Evolutionary conservation across 495 filamentous ascomycete genomes (phyloP).

Genomic region (Ramalina intermedia): DNA sequence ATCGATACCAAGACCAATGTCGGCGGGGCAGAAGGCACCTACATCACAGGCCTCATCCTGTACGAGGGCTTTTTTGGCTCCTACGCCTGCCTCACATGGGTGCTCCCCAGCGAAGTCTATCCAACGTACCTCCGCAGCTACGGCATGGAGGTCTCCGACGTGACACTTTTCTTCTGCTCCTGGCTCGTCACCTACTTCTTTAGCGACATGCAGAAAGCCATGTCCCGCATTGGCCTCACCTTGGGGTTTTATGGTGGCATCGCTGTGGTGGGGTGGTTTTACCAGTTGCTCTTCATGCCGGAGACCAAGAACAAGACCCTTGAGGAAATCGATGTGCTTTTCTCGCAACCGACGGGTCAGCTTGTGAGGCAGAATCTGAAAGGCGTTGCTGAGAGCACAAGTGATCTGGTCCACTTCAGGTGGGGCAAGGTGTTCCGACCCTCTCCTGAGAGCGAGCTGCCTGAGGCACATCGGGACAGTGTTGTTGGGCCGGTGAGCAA

Average conservation of each 20-base stretch:
- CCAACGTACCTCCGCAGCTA: conserved; percentile 45
- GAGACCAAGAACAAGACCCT: conserved; percentile 51
- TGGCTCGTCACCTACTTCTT: conserved; percentile 55
- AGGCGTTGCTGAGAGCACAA: conserved; percentile 13
- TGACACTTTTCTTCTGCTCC: conserved; percentile 41
- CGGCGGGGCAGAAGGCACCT: conserved; percentile 31
- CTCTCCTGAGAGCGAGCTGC: neutral
- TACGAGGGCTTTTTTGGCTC: conserved; percentile 50
- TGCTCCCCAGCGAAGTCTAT: conserved; percentile 44
- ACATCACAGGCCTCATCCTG: conserved; percentile 42
- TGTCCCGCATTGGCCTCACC: conserved; percentile 40
- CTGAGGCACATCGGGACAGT: conserved; percentile 3
- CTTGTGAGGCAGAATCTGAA: conserved; percentile 36
- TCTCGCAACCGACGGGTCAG: conserved; percentile 38
- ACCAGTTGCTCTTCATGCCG: conserved; percentile 47
- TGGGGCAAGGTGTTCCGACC: conserved; percentile 9
- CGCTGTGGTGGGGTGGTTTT: conserved; percentile 40
- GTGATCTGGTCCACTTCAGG: conserved; percentile 5
- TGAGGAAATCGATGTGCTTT: conserved; percentile 46
- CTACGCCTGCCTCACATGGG: conserved; percentile 50
- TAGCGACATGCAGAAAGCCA: conserved; percentile 39
- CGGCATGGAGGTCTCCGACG: conserved; percentile 44
- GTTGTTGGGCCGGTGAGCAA: conserved; percentile 2
- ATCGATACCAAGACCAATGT: conserved; percentile 26
- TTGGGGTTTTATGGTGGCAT: conserved; percentile 50